Base-by-base conservation (phyloP, 768 basidiomycete genomes). In the Xanthoconium purpureum region DNA sequence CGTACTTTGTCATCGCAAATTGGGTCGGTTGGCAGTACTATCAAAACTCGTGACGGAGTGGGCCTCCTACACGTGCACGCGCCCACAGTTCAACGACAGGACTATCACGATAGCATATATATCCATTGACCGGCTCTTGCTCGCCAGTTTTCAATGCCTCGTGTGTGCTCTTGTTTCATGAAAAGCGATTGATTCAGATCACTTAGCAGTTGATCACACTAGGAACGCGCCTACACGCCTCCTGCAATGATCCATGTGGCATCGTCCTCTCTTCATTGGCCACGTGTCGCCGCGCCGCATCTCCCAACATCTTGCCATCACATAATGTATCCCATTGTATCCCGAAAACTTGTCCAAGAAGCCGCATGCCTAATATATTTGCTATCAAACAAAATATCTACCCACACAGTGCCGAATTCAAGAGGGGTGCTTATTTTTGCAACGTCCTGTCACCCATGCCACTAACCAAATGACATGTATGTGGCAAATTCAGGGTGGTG, bases 21-120 rank as follows among this genome's bases (percentile, higher is more conserved):
- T 98, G 96, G 96, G 91, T 96, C 38, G 95, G 95, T 40, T 98
- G 94, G 94, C 94, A 98, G 71, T 97, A 93, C 72, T 98, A 92
- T 69, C 84, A 89, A 43, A 94, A 94, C 71, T 92, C 93, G 12
- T 95, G 72, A 83, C 40, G 24, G 15, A 12, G 17, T 13, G 8
- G 18, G 1, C 4, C 46, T 9, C 46, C 29, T 18, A 17, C 11
- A 32, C 45, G 47, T 47, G 3, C 47, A 20, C 32, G 47, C 24
- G 33, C 13, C 33, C 7, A 18, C 40, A 35, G 33, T 24, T 24
- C 24, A 24, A 2, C 33, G 33, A 12, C 12, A 12, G 33, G 12
- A 2, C 24, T 13, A 17, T 45, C 24, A 20, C 18, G 45, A 55
- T 58, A 55, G 29, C 52, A 57, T 33, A 20, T 54, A 53, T 40